Evolutionary conservation across 768 basidiomycete genomes (phyloP), one percentile per base, ranked within the genome.

Genomic region (Suillus luteus): DNA sequence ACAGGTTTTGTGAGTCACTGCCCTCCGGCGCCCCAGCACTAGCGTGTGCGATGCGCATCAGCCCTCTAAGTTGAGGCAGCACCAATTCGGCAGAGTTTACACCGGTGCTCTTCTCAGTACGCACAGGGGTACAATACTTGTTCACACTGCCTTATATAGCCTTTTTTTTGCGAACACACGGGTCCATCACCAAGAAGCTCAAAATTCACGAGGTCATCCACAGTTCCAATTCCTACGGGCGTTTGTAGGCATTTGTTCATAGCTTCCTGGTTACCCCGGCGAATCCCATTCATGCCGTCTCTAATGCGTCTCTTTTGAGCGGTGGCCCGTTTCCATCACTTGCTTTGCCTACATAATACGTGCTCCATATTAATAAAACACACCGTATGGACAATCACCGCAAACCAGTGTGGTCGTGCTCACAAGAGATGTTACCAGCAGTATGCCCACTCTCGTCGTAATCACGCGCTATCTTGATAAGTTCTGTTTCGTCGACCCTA

Each of bases 181-280:
- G 31, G 17, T 19, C 27, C 38, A 58, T 27, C 40, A 57, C 5
- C 37, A 17, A 55, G 54, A 37, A 55, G 54, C 1, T 37, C 11
- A 10, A n/a, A 19, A 22, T 22, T 4, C 54, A 37, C 54, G 24
- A 24, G 27, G 19, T 37, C 54, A 12, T 55, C 33, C 5, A 33
- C 35, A n/a, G 52, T 24, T 38, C 37, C 8, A 17, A 11, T 22
- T 24, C 15, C 4, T 57, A 40, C 27, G 55, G 38, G 55, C 55
- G 38, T 27, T 58, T 58, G 55, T 58, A 38, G 38, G 55, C 55
- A 38, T 27, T 58, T 58, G 55, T 58, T 17, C 38, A 17, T 58
- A 12, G 27, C 57, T 19, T 41, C 22, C 40, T 41, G 15, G 38
- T 58, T 58, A 57, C 15, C 55, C 55, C 38, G 27, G 38, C 55